Conservation (phyloP, 176 grass and related monocot species). For the Carex scoparia region DNA sequence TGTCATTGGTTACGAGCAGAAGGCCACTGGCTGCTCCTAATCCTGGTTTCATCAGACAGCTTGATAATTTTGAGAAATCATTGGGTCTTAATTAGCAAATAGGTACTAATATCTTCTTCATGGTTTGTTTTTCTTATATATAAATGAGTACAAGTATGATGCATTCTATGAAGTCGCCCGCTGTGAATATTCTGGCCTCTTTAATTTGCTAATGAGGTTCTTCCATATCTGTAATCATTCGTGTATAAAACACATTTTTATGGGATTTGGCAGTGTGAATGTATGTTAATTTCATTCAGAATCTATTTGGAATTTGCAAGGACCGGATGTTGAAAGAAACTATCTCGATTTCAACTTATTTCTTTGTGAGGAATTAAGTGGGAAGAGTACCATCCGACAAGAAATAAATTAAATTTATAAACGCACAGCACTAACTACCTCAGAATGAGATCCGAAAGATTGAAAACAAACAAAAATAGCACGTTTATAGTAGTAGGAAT, state of each 20-base stretch:
- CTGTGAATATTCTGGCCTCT: neutral
- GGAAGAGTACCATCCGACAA: too few relatives aligned
- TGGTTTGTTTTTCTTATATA: neutral
- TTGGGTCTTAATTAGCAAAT: constrained; percentile 1
- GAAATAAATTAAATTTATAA: too few relatives aligned
- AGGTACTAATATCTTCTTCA: neutral
- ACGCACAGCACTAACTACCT: too few relatives aligned
- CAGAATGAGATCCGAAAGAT: too few relatives aligned
- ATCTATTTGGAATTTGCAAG: neutral
- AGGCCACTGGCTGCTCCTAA: constrained; percentile 8
- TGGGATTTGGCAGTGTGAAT: neutral
- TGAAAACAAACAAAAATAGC: too few relatives aligned
- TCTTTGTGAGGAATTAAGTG: too few relatives aligned
- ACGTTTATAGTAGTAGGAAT: too few relatives aligned
- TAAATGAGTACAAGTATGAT: neutral
- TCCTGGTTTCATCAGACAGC: constrained; percentile 10
- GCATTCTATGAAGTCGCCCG: neutral
- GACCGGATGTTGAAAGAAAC: neutral
- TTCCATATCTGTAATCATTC: neutral
- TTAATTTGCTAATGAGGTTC: neutral
- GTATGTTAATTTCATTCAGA: neutral
- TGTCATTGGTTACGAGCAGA: constrained; percentile 8
- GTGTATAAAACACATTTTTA: neutral
- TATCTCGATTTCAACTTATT: too few relatives aligned
- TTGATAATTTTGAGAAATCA: constrained; percentile 14